Evolutionary conservation across 108 stramenopile species (phyloP).

Genomic region (Cyclotella cryptica): DNA sequence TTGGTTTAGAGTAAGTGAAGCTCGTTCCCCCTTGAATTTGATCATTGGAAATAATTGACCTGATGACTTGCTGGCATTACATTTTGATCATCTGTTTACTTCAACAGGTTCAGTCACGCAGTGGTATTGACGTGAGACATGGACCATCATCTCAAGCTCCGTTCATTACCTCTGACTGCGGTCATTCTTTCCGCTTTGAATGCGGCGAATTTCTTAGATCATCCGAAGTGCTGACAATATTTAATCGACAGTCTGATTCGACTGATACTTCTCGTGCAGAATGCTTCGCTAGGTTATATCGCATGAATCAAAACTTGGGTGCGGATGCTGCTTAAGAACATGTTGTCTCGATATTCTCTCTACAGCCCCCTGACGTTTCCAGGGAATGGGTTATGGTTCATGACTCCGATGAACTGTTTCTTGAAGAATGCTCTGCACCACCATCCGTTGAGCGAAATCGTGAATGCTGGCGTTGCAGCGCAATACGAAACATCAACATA

Average conservation of each 20-base stretch:
- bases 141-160: slow-evolving; percentile 80
- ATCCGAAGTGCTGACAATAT: slow-evolving; percentile 80
- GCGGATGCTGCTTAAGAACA: slow-evolving; percentile 38
- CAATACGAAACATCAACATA: slow-evolving; percentile 57
- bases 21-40: background rate
- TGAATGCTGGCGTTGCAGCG: slow-evolving; percentile 79
- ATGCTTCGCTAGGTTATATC: slow-evolving; percentile 85
- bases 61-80: background rate
- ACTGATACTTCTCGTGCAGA: slow-evolving; percentile 42
- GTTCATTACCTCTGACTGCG: slow-evolving; percentile 73
- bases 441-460: slow-evolving; percentile 77
- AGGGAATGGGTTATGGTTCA: slow-evolving; percentile 89
- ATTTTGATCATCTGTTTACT: background rate
- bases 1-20: slow-evolving; percentile 75
- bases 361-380: slow-evolving; percentile 63
- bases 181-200: slow-evolving; percentile 80
- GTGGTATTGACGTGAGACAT: slow-evolving; percentile 77
- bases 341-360: slow-evolving; percentile 46
- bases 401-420: slow-evolving; percentile 52
- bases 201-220: slow-evolving; percentile 89
- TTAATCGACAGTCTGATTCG: slow-evolving; percentile 27
- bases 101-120: slow-evolving; percentile 23
- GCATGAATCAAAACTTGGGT: slow-evolving; percentile 61
- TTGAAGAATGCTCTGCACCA: slow-evolving; percentile 74
- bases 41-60: background rate